A percentile compares a stretch with the other conserved stretches of the same genome.
Conservation (phyloP, 768 basidiomycete genomes). For the Symmetrospora coprosmae region DNA sequence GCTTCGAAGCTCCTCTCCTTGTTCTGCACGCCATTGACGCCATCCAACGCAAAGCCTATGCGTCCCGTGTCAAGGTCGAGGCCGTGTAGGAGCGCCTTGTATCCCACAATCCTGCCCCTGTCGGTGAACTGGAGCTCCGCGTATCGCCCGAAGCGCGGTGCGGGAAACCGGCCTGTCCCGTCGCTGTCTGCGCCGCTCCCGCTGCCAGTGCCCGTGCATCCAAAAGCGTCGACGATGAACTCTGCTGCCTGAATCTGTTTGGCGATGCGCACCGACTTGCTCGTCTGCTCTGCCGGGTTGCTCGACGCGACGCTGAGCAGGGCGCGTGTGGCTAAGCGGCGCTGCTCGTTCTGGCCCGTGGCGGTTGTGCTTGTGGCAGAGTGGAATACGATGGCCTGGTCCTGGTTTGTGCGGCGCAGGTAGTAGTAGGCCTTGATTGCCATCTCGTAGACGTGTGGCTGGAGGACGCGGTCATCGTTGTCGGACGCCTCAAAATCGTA, state of each 20-base stretch:
- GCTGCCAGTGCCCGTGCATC: constrained; percentile 65
- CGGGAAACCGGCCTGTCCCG: constrained; percentile 59
- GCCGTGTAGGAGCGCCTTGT: constrained; percentile 94
- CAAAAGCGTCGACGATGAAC: constrained; percentile 89
- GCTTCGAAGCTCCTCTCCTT: constrained; percentile 96
- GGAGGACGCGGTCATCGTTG: constrained; percentile 40
- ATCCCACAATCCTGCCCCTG: constrained; percentile 68
- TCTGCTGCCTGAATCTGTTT: constrained; percentile 78
- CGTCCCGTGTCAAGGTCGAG: constrained; percentile 60
- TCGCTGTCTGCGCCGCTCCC: too few species aligned
- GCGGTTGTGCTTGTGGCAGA: constrained; percentile 67
- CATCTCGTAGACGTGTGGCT: constrained; percentile 80
- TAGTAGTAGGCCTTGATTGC: constrained; percentile 89
- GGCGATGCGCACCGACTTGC: constrained; percentile 43
- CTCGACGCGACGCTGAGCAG: constrained; percentile 75
- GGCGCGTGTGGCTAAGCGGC: constrained; percentile 77
- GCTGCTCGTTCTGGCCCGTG: constrained; percentile 83
- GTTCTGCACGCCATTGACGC: constrained; percentile 71
- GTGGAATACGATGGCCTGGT: constrained; percentile 66
- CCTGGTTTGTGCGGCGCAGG: constrained; percentile 83
- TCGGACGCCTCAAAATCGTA: constrained; percentile 39
- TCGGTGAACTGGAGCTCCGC: constrained; percentile 95
- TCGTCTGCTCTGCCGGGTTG: constrained; percentile 54
- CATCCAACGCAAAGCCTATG: constrained; percentile 61
- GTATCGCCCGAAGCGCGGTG: constrained; percentile 93